Evolutionary conservation across 2,329 filamentous ascomycete genomes (phyloP).

Genomic region (Talaromyces sp.): DNA sequence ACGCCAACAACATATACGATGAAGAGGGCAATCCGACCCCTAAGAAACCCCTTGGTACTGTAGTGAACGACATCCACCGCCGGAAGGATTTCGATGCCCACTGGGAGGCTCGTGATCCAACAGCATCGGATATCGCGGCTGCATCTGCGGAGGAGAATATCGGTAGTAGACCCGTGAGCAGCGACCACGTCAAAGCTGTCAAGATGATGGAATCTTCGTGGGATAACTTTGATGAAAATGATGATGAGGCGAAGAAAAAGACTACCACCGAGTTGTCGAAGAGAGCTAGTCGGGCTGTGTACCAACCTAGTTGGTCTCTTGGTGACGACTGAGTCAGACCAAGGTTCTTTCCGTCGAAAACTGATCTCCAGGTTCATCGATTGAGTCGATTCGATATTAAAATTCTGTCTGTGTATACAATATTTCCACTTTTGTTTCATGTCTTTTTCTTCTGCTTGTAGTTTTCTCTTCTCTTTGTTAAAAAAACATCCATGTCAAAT

Average conservation of each 20-base stretch:
- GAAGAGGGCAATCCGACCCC: constrained; percentile 51
- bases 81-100: constrained; percentile 74
- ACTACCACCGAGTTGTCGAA: constrained; percentile 24
- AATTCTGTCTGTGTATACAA: constrained; percentile 4
- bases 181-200: constrained; percentile 65
- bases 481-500: neutral
- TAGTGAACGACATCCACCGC: constrained; percentile 71
- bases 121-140: constrained; percentile 16
- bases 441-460: neutral
- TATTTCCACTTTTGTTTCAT: neutral
- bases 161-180: constrained; percentile 48
- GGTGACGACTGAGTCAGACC: constrained; percentile 31
- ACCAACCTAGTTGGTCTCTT: constrained; percentile 43
- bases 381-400: neutral
- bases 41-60: constrained; percentile 55
- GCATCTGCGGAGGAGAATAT: constrained; percentile 38
- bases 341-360: neutral
- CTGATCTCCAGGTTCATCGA: neutral
- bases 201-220: constrained; percentile 68
- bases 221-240: constrained; percentile 38
- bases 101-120: constrained; percentile 68
- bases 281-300: constrained; percentile 27
- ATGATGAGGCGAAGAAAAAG: constrained; percentile 29
- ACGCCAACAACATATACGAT: constrained; percentile 71
- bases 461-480: neutral